These are phyloP conservation scores for Kwoniella heveanensis DNA, from an alignment of 768 basidiomycete species.

Conservation along the genomic window DNA sequence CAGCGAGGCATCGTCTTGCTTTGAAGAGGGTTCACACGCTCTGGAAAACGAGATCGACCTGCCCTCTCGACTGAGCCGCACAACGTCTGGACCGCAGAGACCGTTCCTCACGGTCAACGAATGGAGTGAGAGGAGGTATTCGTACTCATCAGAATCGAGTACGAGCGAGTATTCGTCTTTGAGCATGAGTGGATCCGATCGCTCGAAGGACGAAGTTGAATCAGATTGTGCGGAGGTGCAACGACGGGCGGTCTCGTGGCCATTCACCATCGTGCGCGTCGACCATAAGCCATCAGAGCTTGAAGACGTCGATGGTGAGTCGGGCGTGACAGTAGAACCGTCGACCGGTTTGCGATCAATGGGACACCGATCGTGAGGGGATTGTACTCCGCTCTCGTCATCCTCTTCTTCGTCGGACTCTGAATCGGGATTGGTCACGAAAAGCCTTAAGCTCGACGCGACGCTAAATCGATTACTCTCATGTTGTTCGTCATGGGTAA, in stretches of 20 bases:
- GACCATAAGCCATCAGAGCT: background rate
- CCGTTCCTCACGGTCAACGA: background rate
- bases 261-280: background rate
- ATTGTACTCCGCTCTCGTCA: background rate
- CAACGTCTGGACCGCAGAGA: background rate
- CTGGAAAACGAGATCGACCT: background rate
- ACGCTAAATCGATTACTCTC: background rate
- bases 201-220: background rate
- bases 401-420: conserved; percentile 1
- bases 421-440: background rate
- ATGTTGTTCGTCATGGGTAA: no score
- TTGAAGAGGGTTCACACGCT: background rate
- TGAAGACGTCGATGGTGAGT: background rate
- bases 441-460: background rate
- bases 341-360: no score
- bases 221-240: background rate
- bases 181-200: background rate
- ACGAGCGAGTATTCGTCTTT: background rate
- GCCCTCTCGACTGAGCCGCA: background rate
- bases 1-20: no score
- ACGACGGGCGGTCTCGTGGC: background rate
- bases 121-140: conserved; percentile 6
- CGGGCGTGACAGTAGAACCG: no score
- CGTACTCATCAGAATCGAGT: conserved; percentile 10
- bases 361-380: no score